Evolutionary conservation across 2,329 filamentous ascomycete genomes (phyloP).

Genomic region (Gaeumannomyces sp.): DNA sequence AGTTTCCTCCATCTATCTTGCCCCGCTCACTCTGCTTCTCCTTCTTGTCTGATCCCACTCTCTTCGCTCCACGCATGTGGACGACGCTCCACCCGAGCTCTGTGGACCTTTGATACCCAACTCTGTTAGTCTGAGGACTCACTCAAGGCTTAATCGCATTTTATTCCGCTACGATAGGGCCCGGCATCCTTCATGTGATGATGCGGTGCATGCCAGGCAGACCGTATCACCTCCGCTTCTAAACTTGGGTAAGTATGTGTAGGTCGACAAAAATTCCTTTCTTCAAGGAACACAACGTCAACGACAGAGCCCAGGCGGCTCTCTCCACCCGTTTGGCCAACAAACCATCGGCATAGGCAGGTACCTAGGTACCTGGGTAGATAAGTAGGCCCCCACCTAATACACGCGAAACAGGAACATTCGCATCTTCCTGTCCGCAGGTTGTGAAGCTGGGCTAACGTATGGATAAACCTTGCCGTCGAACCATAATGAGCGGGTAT

Average conservation of each 20-base stretch:
- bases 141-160: not conserved
- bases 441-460: not conserved
- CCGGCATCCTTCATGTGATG: not conserved
- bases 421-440: too few species aligned
- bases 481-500: not conserved
- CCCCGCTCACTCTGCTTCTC: not conserved
- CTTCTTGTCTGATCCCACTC: not conserved
- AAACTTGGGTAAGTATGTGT: not conserved
- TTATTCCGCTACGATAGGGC: not conserved
- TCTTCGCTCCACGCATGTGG: not conserved
- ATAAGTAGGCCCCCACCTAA: not conserved
- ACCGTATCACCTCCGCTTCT: not conserved
- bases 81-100: not conserved
- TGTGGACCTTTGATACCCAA: not conserved
- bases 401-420: not conserved
- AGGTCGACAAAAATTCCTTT: not conserved
- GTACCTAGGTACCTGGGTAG: too few species aligned
- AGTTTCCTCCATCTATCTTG: not conserved
- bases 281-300: too few species aligned
- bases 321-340: not conserved
- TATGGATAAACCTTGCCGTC: not conserved
- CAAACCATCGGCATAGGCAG: too few species aligned
- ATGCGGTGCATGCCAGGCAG: not conserved
- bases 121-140: not conserved
- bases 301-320: not conserved